Conservation (phyloP, 78 protist species). For the Dictyostelium intermedium region DNA sequence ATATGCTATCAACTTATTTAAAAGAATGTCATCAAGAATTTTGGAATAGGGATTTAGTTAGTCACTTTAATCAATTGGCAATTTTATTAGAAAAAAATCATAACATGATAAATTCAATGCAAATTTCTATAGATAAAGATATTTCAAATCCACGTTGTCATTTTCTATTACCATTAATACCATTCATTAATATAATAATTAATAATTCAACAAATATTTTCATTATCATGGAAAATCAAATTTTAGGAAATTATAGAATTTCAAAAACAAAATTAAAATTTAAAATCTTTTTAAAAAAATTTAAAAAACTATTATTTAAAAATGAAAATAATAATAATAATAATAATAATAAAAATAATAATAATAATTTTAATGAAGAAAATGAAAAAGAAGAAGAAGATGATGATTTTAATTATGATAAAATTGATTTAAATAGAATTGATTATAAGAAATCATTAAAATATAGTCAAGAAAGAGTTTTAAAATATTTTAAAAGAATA, state of each 20-base stretch:
- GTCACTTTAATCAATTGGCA: not conserved
- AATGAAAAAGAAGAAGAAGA: not conserved
- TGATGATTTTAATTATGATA: not conserved
- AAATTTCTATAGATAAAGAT: conserved; percentile 3
- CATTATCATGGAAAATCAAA: conserved; percentile 24
- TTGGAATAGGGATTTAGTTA: conserved; percentile 1
- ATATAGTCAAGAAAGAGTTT: not conserved
- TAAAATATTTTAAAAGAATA: conserved; percentile 3
- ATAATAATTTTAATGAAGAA: not conserved
- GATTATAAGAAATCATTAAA: not conserved
- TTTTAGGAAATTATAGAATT: not conserved
- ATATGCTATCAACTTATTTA: conserved; percentile 12
- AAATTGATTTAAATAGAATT: not conserved
- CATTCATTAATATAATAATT: not conserved
- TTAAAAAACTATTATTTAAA: not conserved
- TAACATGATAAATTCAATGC: not conserved
- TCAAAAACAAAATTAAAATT: not conserved
- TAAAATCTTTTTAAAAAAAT: not conserved
- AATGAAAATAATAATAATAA: not conserved
- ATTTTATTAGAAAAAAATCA: not conserved
- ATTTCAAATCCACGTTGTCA: not conserved
- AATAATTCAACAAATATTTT: not conserved
- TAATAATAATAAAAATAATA: not conserved
- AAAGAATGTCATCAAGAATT: conserved; percentile 12
- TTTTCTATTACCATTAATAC: not conserved